Evolutionary conservation across 208 protist species (phyloP), one percentile per base, ranked within the genome.

Genomic region (Acanthamoeba polyphaga): DNA sequence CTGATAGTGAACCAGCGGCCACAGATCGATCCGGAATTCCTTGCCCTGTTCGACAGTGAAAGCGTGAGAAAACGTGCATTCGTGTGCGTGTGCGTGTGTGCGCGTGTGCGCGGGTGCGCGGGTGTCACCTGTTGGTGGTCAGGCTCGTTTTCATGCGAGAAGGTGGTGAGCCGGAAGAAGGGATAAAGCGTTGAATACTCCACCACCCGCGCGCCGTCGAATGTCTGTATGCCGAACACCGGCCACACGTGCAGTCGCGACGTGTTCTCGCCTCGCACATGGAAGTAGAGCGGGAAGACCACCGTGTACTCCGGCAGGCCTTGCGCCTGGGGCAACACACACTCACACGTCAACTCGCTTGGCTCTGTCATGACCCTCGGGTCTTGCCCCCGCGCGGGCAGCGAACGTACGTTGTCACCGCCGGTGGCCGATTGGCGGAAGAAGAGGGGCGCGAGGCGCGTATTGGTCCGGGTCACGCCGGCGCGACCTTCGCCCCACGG

Each of bases 191-290:
- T 84, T 0, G 74, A 84, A 38, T 84, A 84, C 24, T 84, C 74
- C 38, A 46, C 43, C 24, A 53, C 46, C 3, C 74, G 34, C 10
- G 13, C 74, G 22, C 24, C 74, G 17, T 53, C 66, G 38, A 84
- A 84, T 6, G 74, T 53, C 43, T 84, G 74, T 17, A 84, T 13
- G 46, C 74, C 74, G n/a, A 84, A 84, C 6, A 84, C 10, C 13
- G 74, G 74, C 74, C 74, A 84, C 34, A 84, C 74, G 46, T 84
- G 74, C 6, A 84, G 74, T 7, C 74, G 74, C 32, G 74, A 29
- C 34, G 74, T 53, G 43, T 84, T 84, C 74, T 84, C 74, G 74
- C 29, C 43, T 3, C 74, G 34, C 34, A 84, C 74, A 19, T 84
- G 43, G 38, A 84, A 46, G 43, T 84, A 84, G 74, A 84, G 34